phyloP scores from a whole-genome alignment of 2,329 filamentous ascomycete genomes.

The Pyricularia grisea region DNA sequence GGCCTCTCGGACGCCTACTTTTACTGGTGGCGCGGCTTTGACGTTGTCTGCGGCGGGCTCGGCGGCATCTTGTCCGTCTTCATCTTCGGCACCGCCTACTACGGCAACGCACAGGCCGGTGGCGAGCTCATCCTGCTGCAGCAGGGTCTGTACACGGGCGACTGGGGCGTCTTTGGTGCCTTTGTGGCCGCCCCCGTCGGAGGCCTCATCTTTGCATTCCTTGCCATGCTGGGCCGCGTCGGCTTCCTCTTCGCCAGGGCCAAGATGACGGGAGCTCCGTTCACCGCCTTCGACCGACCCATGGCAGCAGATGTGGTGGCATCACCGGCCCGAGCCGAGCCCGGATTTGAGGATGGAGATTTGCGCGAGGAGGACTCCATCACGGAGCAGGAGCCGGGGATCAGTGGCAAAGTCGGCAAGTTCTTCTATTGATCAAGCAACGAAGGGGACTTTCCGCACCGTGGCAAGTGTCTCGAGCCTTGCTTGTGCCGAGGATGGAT shows the following conservation, averaged over 20 bases:
- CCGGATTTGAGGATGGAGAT: slow-evolving; percentile 13
- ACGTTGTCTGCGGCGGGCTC: slow-evolving; percentile 68
- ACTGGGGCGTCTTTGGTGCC: slow-evolving; percentile 77
- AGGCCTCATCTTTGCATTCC: slow-evolving; percentile 61
- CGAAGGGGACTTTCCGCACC: background rate
- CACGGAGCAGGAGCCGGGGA: slow-evolving; percentile 16
- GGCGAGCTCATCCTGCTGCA: slow-evolving; percentile 62
- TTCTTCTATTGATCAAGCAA: slow-evolving; percentile 33
- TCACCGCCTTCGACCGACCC: slow-evolving; percentile 53
- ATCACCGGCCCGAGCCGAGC: slow-evolving; percentile 26
- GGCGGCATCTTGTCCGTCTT: slow-evolving; percentile 74
- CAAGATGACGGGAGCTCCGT: slow-evolving; percentile 48
- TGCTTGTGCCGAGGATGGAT: background rate
- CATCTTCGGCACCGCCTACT: slow-evolving; percentile 73
- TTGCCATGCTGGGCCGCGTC: slow-evolving; percentile 51
- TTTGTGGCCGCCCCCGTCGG: slow-evolving; percentile 74
- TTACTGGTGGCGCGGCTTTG: slow-evolving; percentile 72
- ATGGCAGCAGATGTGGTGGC: background rate
- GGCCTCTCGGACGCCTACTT: slow-evolving; percentile 52
- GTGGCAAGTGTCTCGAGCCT: background rate
- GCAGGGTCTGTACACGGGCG: slow-evolving; percentile 63
- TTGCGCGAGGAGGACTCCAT: slow-evolving; percentile 16
- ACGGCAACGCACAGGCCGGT: slow-evolving; percentile 53
- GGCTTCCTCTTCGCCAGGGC: slow-evolving; percentile 47
- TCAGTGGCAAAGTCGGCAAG: slow-evolving; percentile 34